These are phyloP conservation scores for Tuber microsphaerosporum DNA, from an alignment of 495 filamentous ascomycete species.

Conservation along the genomic window DNA sequence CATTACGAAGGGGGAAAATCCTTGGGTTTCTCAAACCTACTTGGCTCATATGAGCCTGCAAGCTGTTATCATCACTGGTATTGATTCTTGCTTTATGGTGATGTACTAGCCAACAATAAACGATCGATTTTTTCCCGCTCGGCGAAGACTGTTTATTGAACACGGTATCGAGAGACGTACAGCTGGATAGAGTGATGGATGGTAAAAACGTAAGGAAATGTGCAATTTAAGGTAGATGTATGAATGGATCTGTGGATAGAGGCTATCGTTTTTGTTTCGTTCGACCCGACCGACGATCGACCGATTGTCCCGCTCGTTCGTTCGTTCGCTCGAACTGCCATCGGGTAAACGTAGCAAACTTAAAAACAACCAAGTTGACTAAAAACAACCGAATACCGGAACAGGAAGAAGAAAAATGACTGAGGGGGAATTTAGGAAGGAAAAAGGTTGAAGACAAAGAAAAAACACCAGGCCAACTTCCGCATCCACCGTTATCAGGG, in stretches of 20 bases:
- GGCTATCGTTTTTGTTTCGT: conserved; percentile 14
- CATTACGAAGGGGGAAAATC: not conserved
- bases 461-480: conserved; percentile 33
- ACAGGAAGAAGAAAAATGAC: conserved; percentile 17
- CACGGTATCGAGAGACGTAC: not conserved
- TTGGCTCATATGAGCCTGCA: not conserved
- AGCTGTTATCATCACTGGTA: not conserved
- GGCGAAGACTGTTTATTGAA: not conserved
- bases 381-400: conserved; percentile 29
- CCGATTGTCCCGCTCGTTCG: conserved; percentile 30
- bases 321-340: conserved; percentile 41
- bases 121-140: not conserved
- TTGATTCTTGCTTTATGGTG: not conserved
- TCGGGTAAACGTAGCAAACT: conserved; percentile 40
- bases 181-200: conserved; percentile 1
- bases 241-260: conserved; percentile 3
- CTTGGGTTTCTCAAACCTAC: conserved; percentile 6
- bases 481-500: conserved; percentile 32
- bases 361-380: conserved; percentile 25
- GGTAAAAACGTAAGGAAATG: conserved; percentile 7
- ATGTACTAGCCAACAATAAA: not conserved
- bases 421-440: conserved; percentile 16
- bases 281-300: conserved; percentile 36
- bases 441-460: conserved; percentile 38
- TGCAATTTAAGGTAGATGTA: conserved; percentile 4